Conservation (phyloP, 306 rosid species). For the Abrus precatorius region DNA sequence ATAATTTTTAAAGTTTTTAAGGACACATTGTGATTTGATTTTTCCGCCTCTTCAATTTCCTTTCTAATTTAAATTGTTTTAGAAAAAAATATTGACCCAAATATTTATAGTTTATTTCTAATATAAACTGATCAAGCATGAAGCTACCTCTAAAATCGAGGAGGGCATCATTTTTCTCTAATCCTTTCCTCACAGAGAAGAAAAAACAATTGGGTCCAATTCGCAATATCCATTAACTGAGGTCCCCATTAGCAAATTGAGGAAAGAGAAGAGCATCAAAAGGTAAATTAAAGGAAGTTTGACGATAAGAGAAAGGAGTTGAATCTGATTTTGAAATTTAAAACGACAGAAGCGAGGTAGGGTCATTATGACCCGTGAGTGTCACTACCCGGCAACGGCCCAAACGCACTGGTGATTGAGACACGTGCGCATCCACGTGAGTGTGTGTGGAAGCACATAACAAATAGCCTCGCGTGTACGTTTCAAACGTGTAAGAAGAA, state of each 20-base stretch:
- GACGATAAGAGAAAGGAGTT: neutral
- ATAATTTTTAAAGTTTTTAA: no score
- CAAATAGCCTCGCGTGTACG: constrained; percentile 25
- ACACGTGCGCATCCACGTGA: constrained; percentile 39
- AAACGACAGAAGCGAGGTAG: neutral
- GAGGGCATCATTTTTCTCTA: no score
- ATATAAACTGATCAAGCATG: no score
- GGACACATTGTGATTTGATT: no score
- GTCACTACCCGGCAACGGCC: neutral
- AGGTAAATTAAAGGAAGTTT: constrained; percentile 1
- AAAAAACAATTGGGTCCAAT: neutral
- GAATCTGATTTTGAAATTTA: constrained; percentile 46
- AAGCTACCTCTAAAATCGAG: no score
- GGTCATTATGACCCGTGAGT: neutral
- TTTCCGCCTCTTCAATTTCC: no score
- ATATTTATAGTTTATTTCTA: no score
- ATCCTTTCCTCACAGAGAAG: no score
- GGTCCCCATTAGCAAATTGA: constrained; percentile 9
- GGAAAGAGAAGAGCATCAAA: neutral
- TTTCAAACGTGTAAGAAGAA: neutral
- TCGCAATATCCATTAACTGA: constrained; percentile 11
- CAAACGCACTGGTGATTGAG: neutral
- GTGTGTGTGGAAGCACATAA: neutral
- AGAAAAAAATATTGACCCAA: no score
- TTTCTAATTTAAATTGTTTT: no score